Percentiles rank a stretch among this genome's conserved stretches.
phyloP scores from a whole-genome alignment of 192 early-diverging fungal genomes.

The Geosiphon pyriformis region DNA sequence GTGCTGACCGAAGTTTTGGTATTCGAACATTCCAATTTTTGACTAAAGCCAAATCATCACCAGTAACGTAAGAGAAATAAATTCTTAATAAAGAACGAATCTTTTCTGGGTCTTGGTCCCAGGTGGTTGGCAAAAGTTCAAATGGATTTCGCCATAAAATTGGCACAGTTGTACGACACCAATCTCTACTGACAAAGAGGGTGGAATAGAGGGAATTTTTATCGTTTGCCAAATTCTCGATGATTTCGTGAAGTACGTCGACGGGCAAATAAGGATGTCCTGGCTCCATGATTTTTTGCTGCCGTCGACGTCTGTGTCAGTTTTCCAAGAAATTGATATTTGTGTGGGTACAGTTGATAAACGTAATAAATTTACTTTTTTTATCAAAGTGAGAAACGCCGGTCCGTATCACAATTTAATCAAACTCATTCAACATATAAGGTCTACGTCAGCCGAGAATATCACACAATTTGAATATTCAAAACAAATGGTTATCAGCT shows the following conservation, averaged over 20 bases:
- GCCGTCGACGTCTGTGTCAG: too few species aligned
- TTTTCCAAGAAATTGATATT: too few species aligned
- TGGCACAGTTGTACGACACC: slow-evolving; percentile 1
- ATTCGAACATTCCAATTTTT: background rate
- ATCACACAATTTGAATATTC: too few species aligned
- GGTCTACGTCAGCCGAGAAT: too few species aligned
- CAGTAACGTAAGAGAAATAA: background rate
- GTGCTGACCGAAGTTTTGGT: background rate
- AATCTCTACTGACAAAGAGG: background rate
- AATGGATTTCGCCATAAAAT: slow-evolving; percentile 1
- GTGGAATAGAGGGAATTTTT: background rate
- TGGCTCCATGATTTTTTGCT: too few species aligned
- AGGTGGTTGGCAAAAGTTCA: background rate
- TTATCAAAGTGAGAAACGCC: too few species aligned
- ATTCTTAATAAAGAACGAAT: background rate
- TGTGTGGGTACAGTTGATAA: too few species aligned
- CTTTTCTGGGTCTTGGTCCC: background rate
- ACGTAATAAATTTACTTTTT: too few species aligned
- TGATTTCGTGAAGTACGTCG: background rate
- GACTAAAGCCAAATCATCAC: background rate
- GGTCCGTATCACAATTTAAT: too few species aligned
- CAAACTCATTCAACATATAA: too few species aligned
- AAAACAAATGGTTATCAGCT: too few species aligned
- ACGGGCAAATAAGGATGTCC: background rate
- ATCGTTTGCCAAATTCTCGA: background rate